A percentile compares a stretch with the other conserved stretches of the same genome.
Conservation (phyloP, 129 eudicot genomes). For the Saussurea involucrata region DNA sequence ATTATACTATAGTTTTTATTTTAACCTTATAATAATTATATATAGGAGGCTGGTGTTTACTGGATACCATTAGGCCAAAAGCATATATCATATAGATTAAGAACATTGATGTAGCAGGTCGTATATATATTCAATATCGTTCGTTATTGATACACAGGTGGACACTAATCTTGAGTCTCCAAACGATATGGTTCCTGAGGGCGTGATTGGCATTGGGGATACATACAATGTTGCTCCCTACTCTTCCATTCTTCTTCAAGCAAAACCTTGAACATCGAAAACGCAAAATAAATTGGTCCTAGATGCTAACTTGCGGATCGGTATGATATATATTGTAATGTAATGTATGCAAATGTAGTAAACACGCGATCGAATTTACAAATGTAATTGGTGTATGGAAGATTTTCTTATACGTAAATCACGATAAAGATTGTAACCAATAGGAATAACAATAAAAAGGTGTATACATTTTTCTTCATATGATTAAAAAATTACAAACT, state of each 20-base stretch:
- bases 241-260: constrained; percentile 83
- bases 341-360: not conserved
- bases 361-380: not conserved
- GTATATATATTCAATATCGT: not conserved
- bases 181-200: constrained; percentile 60
- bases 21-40: too few relatives aligned
- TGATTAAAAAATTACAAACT: not conserved
- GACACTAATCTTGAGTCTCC: constrained; percentile 91
- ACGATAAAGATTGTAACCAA: not conserved
- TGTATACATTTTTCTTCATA: not conserved
- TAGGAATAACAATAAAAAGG: too few relatives aligned
- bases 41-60: not conserved
- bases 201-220: constrained; percentile 49
- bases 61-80: not conserved
- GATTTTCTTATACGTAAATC: not conserved
- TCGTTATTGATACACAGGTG: constrained; percentile 48
- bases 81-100: not conserved
- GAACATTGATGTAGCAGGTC: not conserved
- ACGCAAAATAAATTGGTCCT: not conserved
- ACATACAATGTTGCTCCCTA: constrained; percentile 80
- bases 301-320: not conserved
- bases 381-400: not conserved
- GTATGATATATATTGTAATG: not conserved
- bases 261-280: constrained; percentile 33
- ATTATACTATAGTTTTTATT: not conserved